These are phyloP conservation scores for Candida germanica DNA, from an alignment of 805 yeast genomes.

Conservation along the genomic window DNA sequence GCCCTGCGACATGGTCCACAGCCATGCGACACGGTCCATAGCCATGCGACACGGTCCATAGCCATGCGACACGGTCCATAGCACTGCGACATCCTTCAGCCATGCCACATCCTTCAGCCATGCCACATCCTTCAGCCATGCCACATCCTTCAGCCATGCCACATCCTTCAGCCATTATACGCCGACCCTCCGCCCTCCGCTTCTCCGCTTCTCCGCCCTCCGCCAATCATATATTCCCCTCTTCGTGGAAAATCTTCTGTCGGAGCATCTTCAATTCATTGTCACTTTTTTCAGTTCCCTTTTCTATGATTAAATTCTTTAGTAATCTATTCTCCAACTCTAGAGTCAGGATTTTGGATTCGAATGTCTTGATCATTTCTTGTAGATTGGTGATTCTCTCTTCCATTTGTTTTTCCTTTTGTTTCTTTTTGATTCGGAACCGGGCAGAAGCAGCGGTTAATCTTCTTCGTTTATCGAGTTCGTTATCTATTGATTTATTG, in stretches of 20 bases:
- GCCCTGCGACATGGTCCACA: too few relatives aligned
- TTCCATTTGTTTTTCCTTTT: constrained; percentile 59
- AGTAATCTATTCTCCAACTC: constrained; percentile 63
- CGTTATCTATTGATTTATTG: constrained; percentile 15
- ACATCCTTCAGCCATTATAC: too few relatives aligned
- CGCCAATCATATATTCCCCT: too few relatives aligned
- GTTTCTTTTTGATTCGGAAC: constrained; percentile 59
- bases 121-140: too few relatives aligned
- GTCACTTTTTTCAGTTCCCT: constrained; percentile 42
- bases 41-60: too few relatives aligned
- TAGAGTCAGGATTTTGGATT: constrained; percentile 46
- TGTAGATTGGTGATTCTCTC: constrained; percentile 40
- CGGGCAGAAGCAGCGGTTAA: constrained; percentile 67
- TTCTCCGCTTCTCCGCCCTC: too few relatives aligned
- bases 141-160: too few relatives aligned
- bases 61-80: too few relatives aligned
- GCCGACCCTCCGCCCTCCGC: too few relatives aligned
- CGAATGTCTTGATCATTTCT: constrained; percentile 44
- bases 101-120: too few relatives aligned
- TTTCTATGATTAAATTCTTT: constrained; percentile 51
- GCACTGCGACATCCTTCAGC: too few relatives aligned
- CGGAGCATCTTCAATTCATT: constrained; percentile 34
- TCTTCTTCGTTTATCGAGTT: constrained; percentile 50
- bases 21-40: too few relatives aligned
- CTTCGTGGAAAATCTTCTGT: constrained; percentile 22